A percentile compares a stretch with the other conserved stretches of the same genome.
Evolutionary conservation across 2,329 filamentous ascomycete genomes (phyloP).

Genomic region (Colletotrichum cereale): DNA sequence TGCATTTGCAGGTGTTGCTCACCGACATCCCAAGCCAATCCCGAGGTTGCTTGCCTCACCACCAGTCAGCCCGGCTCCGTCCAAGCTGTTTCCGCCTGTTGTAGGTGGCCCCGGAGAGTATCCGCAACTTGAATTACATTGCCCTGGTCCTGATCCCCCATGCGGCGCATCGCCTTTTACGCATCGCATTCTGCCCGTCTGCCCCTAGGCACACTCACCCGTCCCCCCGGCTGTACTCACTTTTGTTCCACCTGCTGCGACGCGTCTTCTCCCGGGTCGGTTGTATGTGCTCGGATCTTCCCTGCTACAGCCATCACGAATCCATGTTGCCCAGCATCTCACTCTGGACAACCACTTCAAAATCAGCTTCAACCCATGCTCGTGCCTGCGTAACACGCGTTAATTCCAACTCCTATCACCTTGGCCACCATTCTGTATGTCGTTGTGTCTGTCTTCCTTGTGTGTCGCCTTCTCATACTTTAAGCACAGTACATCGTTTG

Average conservation of each 20-base stretch:
- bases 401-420: not conserved
- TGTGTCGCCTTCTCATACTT: not conserved
- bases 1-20: conserved; percentile 3
- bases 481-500: not conserved
- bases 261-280: not conserved
- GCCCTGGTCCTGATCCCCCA: not conserved
- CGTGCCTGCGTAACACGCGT: not conserved
- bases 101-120: not conserved
- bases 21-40: not conserved
- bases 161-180: not conserved
- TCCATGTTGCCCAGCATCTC: conserved; percentile 14
- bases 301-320: conserved; percentile 5
- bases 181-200: not conserved
- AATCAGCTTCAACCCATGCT: not conserved
- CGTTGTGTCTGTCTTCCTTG: not conserved
- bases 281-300: conserved; percentile 5
- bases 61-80: not conserved
- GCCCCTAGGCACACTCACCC: not conserved
- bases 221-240: conserved; percentile 1
- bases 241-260: conserved; percentile 8
- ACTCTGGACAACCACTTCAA: conserved; percentile 7
- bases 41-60: not conserved
- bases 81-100: not conserved
- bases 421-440: not conserved
- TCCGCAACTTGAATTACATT: conserved; percentile 8